Evolutionary conservation across 1,284 basidiomycete species (phyloP), one percentile per base, ranked within the genome.

Genomic region (Athelia sp.): DNA sequence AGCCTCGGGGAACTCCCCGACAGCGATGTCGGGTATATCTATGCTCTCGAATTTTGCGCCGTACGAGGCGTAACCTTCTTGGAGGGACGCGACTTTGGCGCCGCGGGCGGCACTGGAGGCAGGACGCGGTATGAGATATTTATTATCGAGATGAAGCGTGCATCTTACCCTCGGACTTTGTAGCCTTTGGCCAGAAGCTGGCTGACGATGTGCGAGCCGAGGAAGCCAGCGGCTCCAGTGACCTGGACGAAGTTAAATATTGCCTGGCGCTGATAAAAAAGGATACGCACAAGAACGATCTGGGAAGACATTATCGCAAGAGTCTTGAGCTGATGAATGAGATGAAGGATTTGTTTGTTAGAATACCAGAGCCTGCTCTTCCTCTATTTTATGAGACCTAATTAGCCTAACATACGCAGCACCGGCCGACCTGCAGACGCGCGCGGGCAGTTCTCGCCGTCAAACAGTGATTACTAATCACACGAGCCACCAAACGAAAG

Each of bases 181-280:
- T 66, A 67, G 2, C 65, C 63, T 22, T 59, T 56, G 31, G 60
- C 51, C 17, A 68, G 49, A 10, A 68, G 60, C 29, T 63, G 57
- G 11, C 57, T 45, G 15, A 62, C 60, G 8, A 66, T 59, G 43
- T 67, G 62, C 3, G 64, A 61, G 17, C 60, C 64, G 2, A 69
- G 52, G 48, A 62, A 66, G 21, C 67, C 65, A 38, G 65, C 59
- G 2, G 61, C 64, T 15, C 66, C 67, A 23, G 66, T 68, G 18
- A 68, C 60, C 64, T 67, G 32, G 11, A 11, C 32, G n/a, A 34
- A 34, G 11, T n/a, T 11, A 34, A 34, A 34, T 34, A n/a, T n/a
- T n/a, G n/a, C n/a, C n/a, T n/a, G n/a, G n/a, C n/a, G n/a, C n/a
- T n/a, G n/a, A n/a, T n/a, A n/a, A n/a, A n/a, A n/a, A n/a, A n/a